phyloP scores from a whole-genome alignment of 1,284 basidiomycete genomes.

The Leccinum insolens region DNA sequence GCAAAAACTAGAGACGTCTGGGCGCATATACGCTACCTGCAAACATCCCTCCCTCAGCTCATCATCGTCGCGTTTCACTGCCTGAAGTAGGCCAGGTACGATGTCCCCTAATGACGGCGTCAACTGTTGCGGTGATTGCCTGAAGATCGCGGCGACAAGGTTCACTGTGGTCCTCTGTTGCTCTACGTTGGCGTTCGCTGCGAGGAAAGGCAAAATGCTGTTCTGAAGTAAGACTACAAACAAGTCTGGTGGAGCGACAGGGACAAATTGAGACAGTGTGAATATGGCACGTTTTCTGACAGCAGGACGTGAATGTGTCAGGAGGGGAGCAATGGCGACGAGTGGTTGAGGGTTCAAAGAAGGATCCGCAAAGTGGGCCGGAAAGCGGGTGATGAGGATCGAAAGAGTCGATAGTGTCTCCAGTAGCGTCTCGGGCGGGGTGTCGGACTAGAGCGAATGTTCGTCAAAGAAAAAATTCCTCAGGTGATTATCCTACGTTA shows the following conservation, averaged over 20 bases:
- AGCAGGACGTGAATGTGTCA: slow-evolving; percentile 77
- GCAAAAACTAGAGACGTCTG: not conserved
- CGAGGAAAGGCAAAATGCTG: slow-evolving; percentile 66
- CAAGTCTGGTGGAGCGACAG: slow-evolving; percentile 60
- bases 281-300: slow-evolving; percentile 90
- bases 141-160: slow-evolving; percentile 78
- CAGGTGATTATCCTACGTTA: slow-evolving; percentile 53
- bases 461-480: slow-evolving; percentile 15
- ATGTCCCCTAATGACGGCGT: slow-evolving; percentile 60
- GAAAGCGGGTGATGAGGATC: slow-evolving; percentile 90
- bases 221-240: slow-evolving; percentile 58
- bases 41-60: slow-evolving; percentile 79
- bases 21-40: slow-evolving; percentile 50
- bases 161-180: slow-evolving; percentile 79
- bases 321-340: slow-evolving; percentile 72
- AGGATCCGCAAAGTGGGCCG: slow-evolving; percentile 64
- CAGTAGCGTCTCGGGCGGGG: slow-evolving; percentile 82
- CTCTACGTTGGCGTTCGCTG: slow-evolving; percentile 54
- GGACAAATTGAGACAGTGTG: slow-evolving; percentile 81
- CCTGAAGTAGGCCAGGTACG: slow-evolving; percentile 70
- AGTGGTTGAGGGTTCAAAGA: slow-evolving; percentile 63
- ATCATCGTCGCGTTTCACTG: slow-evolving; percentile 73
- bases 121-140: slow-evolving; percentile 69
- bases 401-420: slow-evolving; percentile 91
- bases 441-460: slow-evolving; percentile 50